Evolutionary conservation across 495 filamentous ascomycete genomes (phyloP).

Genomic region (Neurospora sp.): DNA sequence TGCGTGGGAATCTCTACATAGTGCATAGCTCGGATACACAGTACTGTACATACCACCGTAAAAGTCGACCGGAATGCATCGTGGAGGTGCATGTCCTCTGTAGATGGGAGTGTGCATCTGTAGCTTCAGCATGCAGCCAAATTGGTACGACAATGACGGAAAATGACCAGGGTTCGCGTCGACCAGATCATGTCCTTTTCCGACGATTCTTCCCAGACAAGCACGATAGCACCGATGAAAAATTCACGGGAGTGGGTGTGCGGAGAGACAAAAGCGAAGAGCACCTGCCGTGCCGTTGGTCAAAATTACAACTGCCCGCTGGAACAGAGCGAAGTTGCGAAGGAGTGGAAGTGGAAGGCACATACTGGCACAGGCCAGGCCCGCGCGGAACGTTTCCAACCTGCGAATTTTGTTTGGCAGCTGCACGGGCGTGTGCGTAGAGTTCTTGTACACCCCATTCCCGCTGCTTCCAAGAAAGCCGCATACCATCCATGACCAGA

Average conservation of each 20-base stretch:
- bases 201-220: neutral
- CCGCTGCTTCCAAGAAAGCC: neutral
- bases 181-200: neutral
- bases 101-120: constrained; percentile 5
- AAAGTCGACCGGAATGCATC: neutral
- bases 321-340: neutral
- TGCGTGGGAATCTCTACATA: neutral
- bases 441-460: neutral
- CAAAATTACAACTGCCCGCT: neutral
- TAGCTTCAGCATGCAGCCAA: constrained; percentile 5
- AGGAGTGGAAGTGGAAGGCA: neutral
- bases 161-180: constrained; percentile 18
- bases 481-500: neutral
- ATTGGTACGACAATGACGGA: constrained; percentile 21
- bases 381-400: neutral
- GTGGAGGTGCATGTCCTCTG: neutral
- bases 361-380: neutral
- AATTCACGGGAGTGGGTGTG: neutral
- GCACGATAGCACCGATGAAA: neutral
- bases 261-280: neutral
- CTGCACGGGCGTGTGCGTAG: neutral
- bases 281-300: neutral
- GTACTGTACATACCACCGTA: neutral
- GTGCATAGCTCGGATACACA: neutral
- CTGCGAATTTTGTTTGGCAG: neutral